Evolutionary conservation across 2,329 filamentous ascomycete species (phyloP).

Genomic region (Mollisiaceae sp.): DNA sequence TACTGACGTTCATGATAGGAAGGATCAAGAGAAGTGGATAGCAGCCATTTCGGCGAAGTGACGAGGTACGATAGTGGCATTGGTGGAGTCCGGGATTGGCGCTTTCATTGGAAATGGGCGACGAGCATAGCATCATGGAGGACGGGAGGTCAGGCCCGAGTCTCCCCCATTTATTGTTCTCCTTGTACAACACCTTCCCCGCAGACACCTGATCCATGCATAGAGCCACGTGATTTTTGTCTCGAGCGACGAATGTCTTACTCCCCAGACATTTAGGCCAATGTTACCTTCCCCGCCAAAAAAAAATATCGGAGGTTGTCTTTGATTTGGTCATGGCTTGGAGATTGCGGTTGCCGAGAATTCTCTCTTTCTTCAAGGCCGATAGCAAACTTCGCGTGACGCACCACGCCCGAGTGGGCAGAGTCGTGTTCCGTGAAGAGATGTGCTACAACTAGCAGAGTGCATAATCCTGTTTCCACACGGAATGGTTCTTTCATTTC

Average conservation of each 20-base stretch:
- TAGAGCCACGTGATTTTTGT: neutral
- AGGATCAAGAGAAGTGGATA: conserved; percentile 87
- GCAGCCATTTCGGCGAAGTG: conserved; percentile 60
- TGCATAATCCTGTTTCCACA: neutral
- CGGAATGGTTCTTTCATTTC: neutral
- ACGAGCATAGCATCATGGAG: neutral
- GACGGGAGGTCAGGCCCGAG: neutral
- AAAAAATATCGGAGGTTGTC: too few species aligned
- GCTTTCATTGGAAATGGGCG: conserved; percentile 2
- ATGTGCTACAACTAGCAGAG: neutral
- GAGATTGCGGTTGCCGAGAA: neutral
- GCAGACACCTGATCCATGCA: neutral
- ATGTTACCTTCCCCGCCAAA: too few species aligned
- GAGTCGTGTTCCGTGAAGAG: neutral
- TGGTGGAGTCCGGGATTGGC: conserved; percentile 1
- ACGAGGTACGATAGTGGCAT: conserved; percentile 15
- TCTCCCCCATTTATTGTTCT: neutral
- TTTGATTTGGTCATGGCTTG: neutral
- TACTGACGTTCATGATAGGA: conserved; percentile 47
- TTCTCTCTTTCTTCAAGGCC: neutral
- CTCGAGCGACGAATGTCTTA: neutral
- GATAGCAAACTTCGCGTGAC: neutral
- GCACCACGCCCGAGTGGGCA: neutral
- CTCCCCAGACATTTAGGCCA: too few species aligned
- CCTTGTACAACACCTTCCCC: neutral